phyloP scores from a whole-genome alignment of 805 yeast species.

The Jamesozyma spencerorum region DNA sequence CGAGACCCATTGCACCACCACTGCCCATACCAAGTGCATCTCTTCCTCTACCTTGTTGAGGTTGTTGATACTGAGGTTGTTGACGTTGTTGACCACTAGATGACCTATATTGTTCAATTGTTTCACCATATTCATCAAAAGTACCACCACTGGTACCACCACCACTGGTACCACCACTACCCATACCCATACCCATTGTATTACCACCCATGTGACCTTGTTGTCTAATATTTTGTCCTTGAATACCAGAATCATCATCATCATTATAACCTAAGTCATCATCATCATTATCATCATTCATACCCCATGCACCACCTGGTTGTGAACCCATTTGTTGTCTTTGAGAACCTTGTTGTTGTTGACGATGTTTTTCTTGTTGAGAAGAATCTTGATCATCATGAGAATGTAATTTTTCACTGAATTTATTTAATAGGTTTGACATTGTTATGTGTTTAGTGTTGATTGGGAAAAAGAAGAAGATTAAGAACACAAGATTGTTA shows the following conservation, averaged over 20 bases:
- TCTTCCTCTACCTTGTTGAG: too few species aligned
- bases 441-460: slow-evolving; percentile 45
- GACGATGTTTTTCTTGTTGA: slow-evolving; percentile 9
- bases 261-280: background rate
- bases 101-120: too few species aligned
- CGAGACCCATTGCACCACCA: background rate
- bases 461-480: slow-evolving; percentile 42
- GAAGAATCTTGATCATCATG: slow-evolving; percentile 19
- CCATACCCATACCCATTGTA: background rate
- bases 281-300: slow-evolving; percentile 7
- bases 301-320: slow-evolving; percentile 8
- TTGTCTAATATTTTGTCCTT: background rate
- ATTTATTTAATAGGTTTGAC: slow-evolving; percentile 28
- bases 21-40: background rate
- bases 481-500: too few species aligned
- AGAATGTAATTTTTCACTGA: slow-evolving; percentile 26
- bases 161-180: too few species aligned
- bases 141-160: background rate
- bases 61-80: too few species aligned
- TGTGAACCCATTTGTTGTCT: slow-evolving; percentile 5
- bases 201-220: background rate
- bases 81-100: too few species aligned
- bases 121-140: too few species aligned
- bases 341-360: too few species aligned
- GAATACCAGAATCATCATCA: background rate